These are phyloP conservation scores for Podospora pseudocomata DNA, from an alignment of 495 filamentous ascomycete genomes.

Conservation along the genomic window DNA sequence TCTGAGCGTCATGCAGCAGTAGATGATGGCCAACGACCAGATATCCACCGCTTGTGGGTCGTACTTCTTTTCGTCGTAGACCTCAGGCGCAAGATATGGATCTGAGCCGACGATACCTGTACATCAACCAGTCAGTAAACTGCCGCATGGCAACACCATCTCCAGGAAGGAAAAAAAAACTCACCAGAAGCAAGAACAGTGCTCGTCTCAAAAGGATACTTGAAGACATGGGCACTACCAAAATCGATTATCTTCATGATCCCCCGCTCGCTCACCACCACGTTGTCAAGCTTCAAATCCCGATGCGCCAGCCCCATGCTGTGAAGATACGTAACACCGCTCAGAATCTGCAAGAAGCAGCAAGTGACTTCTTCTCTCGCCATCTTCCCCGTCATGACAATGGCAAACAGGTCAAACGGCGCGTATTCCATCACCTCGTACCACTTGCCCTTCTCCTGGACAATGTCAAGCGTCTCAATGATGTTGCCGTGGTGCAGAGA, in stretches of 20 bases:
- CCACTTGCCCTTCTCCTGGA: slow-evolving; percentile 92
- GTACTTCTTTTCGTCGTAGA: slow-evolving; percentile 92
- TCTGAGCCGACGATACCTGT: slow-evolving; percentile 95
- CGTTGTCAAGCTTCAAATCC: slow-evolving; percentile 96
- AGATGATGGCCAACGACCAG: slow-evolving; percentile 98
- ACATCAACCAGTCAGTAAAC: slow-evolving; percentile 12
- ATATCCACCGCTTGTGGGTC: slow-evolving; percentile 92
- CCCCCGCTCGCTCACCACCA: slow-evolving; percentile 93
- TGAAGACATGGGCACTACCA: slow-evolving; percentile 93
- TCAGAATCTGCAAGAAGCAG: slow-evolving; percentile 90
- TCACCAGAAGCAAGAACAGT: slow-evolving; percentile 82
- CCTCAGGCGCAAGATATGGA: slow-evolving; percentile 94
- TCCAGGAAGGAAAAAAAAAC: slow-evolving; percentile 26
- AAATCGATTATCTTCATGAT: slow-evolving; percentile 99
- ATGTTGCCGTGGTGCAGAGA: slow-evolving; percentile 98
- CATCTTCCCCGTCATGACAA: slow-evolving; percentile 99
- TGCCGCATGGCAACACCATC: neutral
- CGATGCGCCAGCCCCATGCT: slow-evolving; percentile 94
- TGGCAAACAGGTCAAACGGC: slow-evolving; percentile 95
- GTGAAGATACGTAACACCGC: slow-evolving; percentile 95
- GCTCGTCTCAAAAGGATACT: slow-evolving; percentile 94
- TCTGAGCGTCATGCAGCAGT: slow-evolving; percentile 96
- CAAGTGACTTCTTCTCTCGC: slow-evolving; percentile 84
- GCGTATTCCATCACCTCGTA: slow-evolving; percentile 99
- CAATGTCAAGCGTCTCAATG: slow-evolving; percentile 95